phyloP scores from a whole-genome alignment of 305 asterid species.

The Solanum hybrid region DNA sequence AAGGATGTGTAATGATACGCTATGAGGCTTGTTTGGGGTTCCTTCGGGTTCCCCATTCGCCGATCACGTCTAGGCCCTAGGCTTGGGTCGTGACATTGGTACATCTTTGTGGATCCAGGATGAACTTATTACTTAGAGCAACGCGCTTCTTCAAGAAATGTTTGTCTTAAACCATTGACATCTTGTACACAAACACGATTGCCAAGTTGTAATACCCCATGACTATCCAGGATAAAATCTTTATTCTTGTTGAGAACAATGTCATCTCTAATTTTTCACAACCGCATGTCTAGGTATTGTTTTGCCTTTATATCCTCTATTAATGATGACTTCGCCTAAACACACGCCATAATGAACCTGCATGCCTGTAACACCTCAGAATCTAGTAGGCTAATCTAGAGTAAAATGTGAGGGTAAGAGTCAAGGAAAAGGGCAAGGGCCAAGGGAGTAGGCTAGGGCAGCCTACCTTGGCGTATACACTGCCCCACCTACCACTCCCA shows the following conservation, averaged over 20 bases:
- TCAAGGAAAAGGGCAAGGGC: no score
- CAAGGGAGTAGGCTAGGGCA: no score
- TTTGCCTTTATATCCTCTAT: neutral
- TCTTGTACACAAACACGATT: neutral
- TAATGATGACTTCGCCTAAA: neutral
- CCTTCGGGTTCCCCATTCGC: no score
- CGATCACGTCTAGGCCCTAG: no score
- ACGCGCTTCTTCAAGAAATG: neutral
- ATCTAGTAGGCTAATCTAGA: no score
- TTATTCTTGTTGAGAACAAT: neutral
- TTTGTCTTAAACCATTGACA: neutral
- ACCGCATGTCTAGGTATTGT: neutral
- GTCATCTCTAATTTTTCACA: neutral
- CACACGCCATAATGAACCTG: neutral
- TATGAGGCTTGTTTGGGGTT: no score
- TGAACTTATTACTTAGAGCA: neutral
- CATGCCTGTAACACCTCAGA: neutral
- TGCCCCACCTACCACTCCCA: no score
- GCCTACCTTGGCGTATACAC: no score
- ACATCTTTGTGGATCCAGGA: neutral
- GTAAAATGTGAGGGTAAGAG: no score
- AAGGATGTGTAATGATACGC: no score
- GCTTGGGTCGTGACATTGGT: no score
- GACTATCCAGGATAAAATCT: neutral
- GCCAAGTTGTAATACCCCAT: neutral